These are phyloP conservation scores for Albophoma yamanashiensis DNA, from an alignment of 2,329 filamentous ascomycete species.

Conservation along the genomic window DNA sequence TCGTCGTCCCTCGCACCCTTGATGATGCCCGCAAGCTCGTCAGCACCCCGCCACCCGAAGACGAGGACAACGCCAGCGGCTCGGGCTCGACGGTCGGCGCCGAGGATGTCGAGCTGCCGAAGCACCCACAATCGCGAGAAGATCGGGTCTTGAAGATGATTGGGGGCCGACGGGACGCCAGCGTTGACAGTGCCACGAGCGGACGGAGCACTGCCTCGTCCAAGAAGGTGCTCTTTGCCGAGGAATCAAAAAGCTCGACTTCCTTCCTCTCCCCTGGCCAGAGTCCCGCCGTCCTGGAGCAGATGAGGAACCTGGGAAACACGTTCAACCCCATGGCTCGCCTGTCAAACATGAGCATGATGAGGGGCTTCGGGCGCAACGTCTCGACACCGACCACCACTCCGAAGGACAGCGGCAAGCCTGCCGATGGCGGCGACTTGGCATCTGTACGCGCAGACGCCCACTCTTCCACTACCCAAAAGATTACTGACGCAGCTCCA, in stretches of 20 bases:
- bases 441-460: constrained; percentile 36
- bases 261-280: constrained; percentile 9
- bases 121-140: constrained; percentile 29
- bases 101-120: constrained; percentile 21
- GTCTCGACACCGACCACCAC: constrained; percentile 22
- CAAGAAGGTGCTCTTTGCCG: constrained; percentile 44
- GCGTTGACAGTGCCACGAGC: constrained; percentile 62
- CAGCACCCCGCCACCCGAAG: constrained; percentile 55
- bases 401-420: constrained; percentile 26
- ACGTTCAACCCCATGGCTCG: constrained; percentile 75
- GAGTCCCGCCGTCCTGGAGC: constrained; percentile 59
- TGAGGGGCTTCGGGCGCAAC: constrained; percentile 63
- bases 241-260: constrained; percentile 19
- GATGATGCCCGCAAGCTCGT: constrained; percentile 89
- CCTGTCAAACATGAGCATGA: constrained; percentile 61
- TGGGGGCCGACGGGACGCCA: constrained; percentile 64
- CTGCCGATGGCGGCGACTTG: constrained; percentile 43
- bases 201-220: constrained; percentile 50
- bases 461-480: not conserved
- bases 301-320: constrained; percentile 70
- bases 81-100: constrained; percentile 38
- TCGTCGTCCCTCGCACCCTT: constrained; percentile 72
- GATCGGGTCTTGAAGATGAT: constrained; percentile 63
- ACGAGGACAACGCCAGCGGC: constrained; percentile 52
- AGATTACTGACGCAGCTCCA: constrained; percentile 1